These are phyloP conservation scores for Rugonectria rugulosa DNA, from an alignment of 2,329 filamentous ascomycete species.

Conservation along the genomic window DNA sequence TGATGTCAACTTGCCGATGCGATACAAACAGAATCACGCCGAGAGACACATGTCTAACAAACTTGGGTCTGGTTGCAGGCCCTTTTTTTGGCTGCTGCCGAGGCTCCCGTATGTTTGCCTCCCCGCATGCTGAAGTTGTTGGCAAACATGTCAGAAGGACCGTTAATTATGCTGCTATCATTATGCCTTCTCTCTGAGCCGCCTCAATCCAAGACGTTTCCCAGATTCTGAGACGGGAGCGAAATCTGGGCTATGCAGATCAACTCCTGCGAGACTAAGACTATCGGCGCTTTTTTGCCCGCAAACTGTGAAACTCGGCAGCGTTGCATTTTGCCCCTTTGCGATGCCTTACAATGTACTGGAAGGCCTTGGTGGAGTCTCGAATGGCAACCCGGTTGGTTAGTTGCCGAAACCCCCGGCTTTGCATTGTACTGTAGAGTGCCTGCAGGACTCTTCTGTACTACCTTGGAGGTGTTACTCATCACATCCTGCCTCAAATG, in stretches of 20 bases:
- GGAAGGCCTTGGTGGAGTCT: conserved; percentile 12
- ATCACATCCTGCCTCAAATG: neutral
- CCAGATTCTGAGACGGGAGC: conserved; percentile 11
- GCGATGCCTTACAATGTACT: conserved; percentile 9
- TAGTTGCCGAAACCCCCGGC: neutral
- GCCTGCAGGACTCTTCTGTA: conserved; percentile 10
- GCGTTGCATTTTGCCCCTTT: conserved; percentile 18
- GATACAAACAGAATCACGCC: too few species aligned
- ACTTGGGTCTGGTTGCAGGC: neutral
- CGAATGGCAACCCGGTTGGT: conserved; percentile 2
- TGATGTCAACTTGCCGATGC: conserved; percentile 7
- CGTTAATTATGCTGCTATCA: conserved; percentile 11
- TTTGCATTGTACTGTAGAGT: neutral
- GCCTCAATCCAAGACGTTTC: conserved; percentile 5
- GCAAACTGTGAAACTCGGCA: conserved; percentile 15
- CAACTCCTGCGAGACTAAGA: conserved; percentile 10
- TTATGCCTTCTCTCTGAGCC: conserved; percentile 8
- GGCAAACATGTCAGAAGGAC: conserved; percentile 3
- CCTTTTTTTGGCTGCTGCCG: neutral
- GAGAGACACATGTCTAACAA: neutral
- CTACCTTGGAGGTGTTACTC: neutral
- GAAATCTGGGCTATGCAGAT: conserved; percentile 7
- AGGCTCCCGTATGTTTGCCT: neutral
- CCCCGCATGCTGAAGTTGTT: too few species aligned
- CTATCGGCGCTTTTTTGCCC: conserved; percentile 11